Conservation (phyloP, 768 basidiomycete genomes). For the Suillus americanus region DNA sequence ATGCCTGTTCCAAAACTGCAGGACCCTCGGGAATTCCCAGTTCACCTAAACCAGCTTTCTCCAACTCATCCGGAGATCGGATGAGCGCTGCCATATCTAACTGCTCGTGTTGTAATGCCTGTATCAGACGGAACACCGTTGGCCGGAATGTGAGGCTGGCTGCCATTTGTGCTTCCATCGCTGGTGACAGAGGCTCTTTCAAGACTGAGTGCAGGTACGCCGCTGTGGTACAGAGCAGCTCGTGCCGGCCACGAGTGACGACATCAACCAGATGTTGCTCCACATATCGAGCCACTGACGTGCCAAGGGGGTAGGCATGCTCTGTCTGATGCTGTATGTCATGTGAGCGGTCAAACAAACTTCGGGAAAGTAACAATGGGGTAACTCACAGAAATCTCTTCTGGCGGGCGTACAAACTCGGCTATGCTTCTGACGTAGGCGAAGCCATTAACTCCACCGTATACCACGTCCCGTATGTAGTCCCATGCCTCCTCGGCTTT, state of each 20-base stretch:
- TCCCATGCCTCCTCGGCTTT: constrained; percentile 57
- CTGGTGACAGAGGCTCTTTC: not conserved
- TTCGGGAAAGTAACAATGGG: not conserved
- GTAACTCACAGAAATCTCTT: not conserved
- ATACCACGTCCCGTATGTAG: constrained; percentile 73
- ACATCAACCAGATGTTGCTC: constrained; percentile 40
- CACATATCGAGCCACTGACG: constrained; percentile 40
- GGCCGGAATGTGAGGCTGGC: constrained; percentile 4
- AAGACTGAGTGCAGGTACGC: constrained; percentile 1
- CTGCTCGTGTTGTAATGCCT: constrained; percentile 16
- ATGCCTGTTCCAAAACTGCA: constrained; percentile 52
- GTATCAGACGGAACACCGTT: constrained; percentile 2
- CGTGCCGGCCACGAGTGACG: constrained; percentile 41
- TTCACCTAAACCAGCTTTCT: constrained; percentile 17
- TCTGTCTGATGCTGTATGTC: not conserved
- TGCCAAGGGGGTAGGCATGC: constrained; percentile 22
- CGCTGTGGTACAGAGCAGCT: constrained; percentile 1
- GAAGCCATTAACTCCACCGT: constrained; percentile 74
- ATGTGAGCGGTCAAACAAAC: not conserved
- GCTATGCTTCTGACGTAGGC: constrained; percentile 79
- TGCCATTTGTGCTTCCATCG: constrained; percentile 2
- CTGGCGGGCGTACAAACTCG: constrained; percentile 53
- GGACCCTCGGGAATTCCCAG: constrained; percentile 36
- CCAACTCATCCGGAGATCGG: constrained; percentile 39
- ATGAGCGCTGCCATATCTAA: constrained; percentile 47